phyloP scores from a whole-genome alignment of 164 flowering plant species.

The Magnolia sinica region DNA sequence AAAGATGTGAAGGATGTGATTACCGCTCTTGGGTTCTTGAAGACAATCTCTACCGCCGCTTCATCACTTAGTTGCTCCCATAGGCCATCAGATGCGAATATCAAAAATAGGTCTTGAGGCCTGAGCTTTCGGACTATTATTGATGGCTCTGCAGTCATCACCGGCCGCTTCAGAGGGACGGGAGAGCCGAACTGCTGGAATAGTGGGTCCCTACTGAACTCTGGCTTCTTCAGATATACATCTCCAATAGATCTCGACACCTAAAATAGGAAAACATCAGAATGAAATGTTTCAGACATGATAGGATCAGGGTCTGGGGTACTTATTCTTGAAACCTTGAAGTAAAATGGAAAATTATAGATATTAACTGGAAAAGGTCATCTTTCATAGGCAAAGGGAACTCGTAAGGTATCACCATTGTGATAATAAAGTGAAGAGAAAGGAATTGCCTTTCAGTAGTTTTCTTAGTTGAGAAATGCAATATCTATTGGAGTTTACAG shows the following conservation, averaged over 20 bases:
- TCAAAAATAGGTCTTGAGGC: slow-evolving; percentile 59
- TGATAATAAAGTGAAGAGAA: too few relatives aligned
- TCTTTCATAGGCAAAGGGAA: too few relatives aligned
- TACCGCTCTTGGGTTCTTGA: slow-evolving; percentile 52
- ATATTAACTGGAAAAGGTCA: too few relatives aligned
- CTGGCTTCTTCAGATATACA: slow-evolving; percentile 69
- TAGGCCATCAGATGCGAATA: slow-evolving; percentile 81
- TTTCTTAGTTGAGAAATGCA: too few relatives aligned
- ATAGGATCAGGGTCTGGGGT: too few relatives aligned
- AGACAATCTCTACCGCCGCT: slow-evolving; percentile 62
- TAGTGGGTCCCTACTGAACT: slow-evolving; percentile 49
- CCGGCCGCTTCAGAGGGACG: slow-evolving; percentile 53
- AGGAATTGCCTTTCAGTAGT: too few relatives aligned
- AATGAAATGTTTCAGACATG: background rate
- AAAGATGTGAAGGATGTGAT: slow-evolving; percentile 12
- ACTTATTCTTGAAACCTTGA: too few relatives aligned
- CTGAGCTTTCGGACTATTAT: slow-evolving; percentile 38
- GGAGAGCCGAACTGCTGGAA: slow-evolving; percentile 46
- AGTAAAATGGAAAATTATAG: too few relatives aligned
- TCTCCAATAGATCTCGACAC: slow-evolving; percentile 89
- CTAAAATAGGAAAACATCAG: slow-evolving; percentile 25
- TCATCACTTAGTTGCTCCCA: slow-evolving; percentile 81
- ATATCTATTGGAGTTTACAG: too few relatives aligned
- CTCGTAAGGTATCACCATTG: too few relatives aligned
- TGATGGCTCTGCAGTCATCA: slow-evolving; percentile 75